Percentiles rank a stretch among this genome's conserved stretches.
Evolutionary conservation across 176 grass and related monocot genomes (phyloP).

Genomic region (Carex parvula): DNA sequence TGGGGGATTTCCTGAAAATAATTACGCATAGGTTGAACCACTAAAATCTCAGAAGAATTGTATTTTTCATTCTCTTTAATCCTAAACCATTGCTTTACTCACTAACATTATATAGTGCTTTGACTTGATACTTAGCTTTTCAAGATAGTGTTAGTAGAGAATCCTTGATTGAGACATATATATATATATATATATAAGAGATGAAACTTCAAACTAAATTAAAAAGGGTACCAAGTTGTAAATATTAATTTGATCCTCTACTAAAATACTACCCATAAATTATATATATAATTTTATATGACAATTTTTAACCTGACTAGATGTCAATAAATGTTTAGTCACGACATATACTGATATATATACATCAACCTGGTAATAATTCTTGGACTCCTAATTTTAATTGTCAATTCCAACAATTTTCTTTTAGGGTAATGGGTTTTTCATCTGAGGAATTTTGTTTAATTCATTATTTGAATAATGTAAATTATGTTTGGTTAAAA

Average conservation of each 20-base stretch:
- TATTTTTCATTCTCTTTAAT: conserved; percentile 33
- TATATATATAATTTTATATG: not conserved
- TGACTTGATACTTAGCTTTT: conserved; percentile 28
- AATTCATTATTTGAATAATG: too few relatives aligned
- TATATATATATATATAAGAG: not conserved
- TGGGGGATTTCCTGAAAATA: not conserved
- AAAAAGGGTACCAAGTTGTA: not conserved
- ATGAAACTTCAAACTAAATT: not conserved
- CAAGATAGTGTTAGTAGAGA: conserved; percentile 8
- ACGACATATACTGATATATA: too few relatives aligned
- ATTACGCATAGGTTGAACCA: not conserved
- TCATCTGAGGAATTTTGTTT: too few relatives aligned
- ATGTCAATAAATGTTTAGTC: not conserved
- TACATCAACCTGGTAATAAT: not conserved
- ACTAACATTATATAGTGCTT: conserved; percentile 12
- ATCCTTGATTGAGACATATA: conserved; percentile 28
- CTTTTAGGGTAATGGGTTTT: too few relatives aligned
- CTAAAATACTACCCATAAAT: not conserved
- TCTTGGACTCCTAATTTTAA: not conserved
- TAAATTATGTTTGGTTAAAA: too few relatives aligned
- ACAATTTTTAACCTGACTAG: not conserved
- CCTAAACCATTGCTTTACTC: conserved; percentile 25
- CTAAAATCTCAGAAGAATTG: conserved; percentile 10
- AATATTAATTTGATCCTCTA: not conserved
- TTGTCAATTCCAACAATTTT: not conserved